These are phyloP conservation scores for Chionographis japonica DNA, from an alignment of 106 monocot species.

Conservation along the genomic window DNA sequence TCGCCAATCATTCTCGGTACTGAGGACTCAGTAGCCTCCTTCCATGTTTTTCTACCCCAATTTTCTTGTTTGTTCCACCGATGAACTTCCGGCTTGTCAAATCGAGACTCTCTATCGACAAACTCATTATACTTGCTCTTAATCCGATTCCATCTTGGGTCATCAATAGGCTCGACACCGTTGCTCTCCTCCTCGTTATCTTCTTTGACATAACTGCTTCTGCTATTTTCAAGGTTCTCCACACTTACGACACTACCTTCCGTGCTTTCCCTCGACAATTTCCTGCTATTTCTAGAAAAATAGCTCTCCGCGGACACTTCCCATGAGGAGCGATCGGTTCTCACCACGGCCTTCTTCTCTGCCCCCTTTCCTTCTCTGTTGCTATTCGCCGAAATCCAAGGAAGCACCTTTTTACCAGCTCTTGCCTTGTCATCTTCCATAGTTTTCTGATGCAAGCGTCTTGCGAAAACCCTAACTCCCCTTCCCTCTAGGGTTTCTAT, in stretches of 20 bases:
- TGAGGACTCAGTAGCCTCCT: constrained; percentile 56
- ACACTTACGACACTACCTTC: neutral
- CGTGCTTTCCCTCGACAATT: neutral
- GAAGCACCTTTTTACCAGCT: constrained; percentile 8
- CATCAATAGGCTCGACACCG: constrained; percentile 31
- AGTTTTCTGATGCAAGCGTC: neutral
- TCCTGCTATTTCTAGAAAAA: constrained; percentile 32
- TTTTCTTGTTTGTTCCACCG: constrained; percentile 67
- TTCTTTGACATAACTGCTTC: neutral
- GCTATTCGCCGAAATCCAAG: constrained; percentile 42
- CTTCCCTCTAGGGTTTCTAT: neutral
- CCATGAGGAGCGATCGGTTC: constrained; percentile 46
- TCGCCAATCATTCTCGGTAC: constrained; percentile 77
- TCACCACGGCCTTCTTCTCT: constrained; percentile 4
- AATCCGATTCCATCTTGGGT: constrained; percentile 53
- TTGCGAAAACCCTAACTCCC: constrained; percentile 33
- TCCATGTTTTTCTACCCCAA: constrained; percentile 73
- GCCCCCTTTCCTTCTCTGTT: constrained; percentile 19
- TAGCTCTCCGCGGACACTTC: constrained; percentile 65
- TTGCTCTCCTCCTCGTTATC: constrained; percentile 12
- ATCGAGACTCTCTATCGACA: constrained; percentile 26
- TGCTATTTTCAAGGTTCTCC: constrained; percentile 4
- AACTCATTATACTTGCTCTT: constrained; percentile 39
- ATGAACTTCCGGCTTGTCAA: constrained; percentile 49
- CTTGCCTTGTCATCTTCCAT: neutral